phyloP scores from a whole-genome alignment of 2,329 filamentous ascomycete genomes.

The Aspergillus niger region DNA sequence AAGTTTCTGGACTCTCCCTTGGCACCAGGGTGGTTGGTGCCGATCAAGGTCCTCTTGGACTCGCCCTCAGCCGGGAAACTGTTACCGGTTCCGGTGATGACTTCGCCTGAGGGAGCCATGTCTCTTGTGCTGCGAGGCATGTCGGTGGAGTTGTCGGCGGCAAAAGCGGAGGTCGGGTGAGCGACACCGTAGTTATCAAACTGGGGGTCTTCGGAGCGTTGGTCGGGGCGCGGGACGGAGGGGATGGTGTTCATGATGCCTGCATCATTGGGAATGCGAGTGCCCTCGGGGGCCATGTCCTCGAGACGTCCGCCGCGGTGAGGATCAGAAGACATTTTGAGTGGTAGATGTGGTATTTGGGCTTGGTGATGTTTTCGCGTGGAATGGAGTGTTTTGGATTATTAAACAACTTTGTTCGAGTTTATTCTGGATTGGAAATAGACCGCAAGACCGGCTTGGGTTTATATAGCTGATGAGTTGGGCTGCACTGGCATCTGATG shows the following conservation, averaged over 20 bases:
- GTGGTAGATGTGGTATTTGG: neutral
- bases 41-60: constrained; percentile 35
- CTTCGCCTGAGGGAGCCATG: constrained; percentile 38
- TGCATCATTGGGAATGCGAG: constrained; percentile 50
- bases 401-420: fast-evolving
- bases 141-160: constrained; percentile 52
- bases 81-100: constrained; percentile 46
- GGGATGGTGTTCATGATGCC: constrained; percentile 49
- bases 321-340: constrained; percentile 17
- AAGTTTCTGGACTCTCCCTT: constrained; percentile 42
- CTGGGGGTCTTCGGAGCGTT: constrained; percentile 37
- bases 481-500: constrained; percentile 7
- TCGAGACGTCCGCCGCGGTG: constrained; percentile 42
- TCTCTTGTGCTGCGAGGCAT: constrained; percentile 46
- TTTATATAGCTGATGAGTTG: constrained; percentile 3
- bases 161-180: constrained; percentile 40
- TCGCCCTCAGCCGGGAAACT: constrained; percentile 40
- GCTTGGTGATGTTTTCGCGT: neutral
- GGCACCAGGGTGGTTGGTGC: constrained; percentile 36
- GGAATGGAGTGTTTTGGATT: neutral
- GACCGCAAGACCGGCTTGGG: neutral
- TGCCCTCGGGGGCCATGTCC: constrained; percentile 43
- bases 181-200: constrained; percentile 42
- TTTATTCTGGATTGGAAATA: neutral
- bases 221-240: constrained; percentile 52